Percentiles rank a stretch among this genome's conserved stretches.
Conservation (phyloP, 1,284 basidiomycete species). For the Ganoderma multipileum region DNA sequence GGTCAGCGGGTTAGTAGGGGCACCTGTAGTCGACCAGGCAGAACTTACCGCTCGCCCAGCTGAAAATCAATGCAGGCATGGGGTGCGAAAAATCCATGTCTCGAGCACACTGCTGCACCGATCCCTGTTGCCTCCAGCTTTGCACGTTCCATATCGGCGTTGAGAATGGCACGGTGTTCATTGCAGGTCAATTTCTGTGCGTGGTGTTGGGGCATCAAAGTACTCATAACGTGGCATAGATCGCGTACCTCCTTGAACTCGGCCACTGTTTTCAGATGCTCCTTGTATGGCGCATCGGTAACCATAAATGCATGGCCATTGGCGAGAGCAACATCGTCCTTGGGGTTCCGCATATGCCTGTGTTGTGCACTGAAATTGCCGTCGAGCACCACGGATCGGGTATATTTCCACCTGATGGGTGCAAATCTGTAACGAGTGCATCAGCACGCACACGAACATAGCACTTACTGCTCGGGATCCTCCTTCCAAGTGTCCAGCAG, state of each 20-base stretch:
- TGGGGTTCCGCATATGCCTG: constrained; percentile 4
- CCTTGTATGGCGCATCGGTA: not conserved
- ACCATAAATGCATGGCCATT: constrained; percentile 9
- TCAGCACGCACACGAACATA: too few species aligned
- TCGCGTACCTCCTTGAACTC: not conserved
- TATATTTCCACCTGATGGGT: not conserved
- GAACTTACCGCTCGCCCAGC: constrained; percentile 26
- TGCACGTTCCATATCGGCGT: constrained; percentile 2
- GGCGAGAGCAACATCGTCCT: constrained; percentile 3
- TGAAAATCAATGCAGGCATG: constrained; percentile 31
- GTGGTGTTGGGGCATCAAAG: too few species aligned
- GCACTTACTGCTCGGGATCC: not conserved
- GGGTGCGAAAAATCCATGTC: constrained; percentile 31
- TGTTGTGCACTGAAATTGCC: constrained; percentile 17
- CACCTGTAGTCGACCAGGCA: too few species aligned
- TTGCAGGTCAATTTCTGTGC: constrained; percentile 5
- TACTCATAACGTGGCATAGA: too few species aligned
- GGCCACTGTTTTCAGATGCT: not conserved
- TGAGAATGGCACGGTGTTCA: constrained; percentile 19
- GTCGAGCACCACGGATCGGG: not conserved
- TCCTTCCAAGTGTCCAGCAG: constrained; percentile 2
- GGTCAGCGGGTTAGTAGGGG: too few species aligned
- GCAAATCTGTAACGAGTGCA: too few species aligned
- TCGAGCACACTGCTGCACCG: constrained; percentile 28
- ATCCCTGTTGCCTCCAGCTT: constrained; percentile 26